These are phyloP conservation scores for Salicornia ramosissima DNA, from an alignment of 148 eudicot species.

Conservation along the genomic window DNA sequence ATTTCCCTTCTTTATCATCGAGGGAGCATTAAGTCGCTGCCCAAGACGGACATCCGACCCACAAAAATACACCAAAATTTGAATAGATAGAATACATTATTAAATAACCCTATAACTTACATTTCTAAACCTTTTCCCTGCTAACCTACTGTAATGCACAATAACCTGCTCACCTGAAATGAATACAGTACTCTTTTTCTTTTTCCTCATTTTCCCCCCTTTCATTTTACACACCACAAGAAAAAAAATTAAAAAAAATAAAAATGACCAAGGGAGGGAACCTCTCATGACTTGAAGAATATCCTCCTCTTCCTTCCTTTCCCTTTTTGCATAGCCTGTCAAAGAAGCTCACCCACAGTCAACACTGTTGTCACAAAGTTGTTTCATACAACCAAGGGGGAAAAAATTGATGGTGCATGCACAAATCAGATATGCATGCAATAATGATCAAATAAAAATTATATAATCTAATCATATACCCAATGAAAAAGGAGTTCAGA, in stretches of 20 bases:
- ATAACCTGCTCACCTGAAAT: slow-evolving; percentile 11
- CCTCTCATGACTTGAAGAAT: slow-evolving; percentile 18
- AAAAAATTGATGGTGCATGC: not conserved
- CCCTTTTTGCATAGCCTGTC: slow-evolving; percentile 31
- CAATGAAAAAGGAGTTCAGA: slow-evolving; percentile 2
- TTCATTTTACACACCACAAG: not conserved
- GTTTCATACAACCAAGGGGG: not conserved
- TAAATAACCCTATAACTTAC: slow-evolving; percentile 27
- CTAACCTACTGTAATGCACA: not conserved
- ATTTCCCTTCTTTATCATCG: not conserved
- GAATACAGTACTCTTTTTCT: slow-evolving; percentile 1
- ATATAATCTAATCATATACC: slow-evolving; percentile 6
- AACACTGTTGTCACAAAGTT: not conserved
- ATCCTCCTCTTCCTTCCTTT: slow-evolving; percentile 31
- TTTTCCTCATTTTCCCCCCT: not conserved
- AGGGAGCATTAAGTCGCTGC: not conserved
- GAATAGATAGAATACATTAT: slow-evolving; percentile 8
- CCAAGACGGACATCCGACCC: not conserved
- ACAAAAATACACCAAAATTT: slow-evolving; percentile 11
- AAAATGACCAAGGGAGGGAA: slow-evolving; percentile 6
- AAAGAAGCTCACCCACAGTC: slow-evolving; percentile 8
- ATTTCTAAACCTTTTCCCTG: slow-evolving; percentile 8
- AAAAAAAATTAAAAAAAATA: too few relatives aligned
- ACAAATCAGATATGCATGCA: not conserved
- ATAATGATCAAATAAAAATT: not conserved